Evolutionary conservation across 2,329 filamentous ascomycete genomes (phyloP).

Genomic region (Xylariomycetidae sp.): DNA sequence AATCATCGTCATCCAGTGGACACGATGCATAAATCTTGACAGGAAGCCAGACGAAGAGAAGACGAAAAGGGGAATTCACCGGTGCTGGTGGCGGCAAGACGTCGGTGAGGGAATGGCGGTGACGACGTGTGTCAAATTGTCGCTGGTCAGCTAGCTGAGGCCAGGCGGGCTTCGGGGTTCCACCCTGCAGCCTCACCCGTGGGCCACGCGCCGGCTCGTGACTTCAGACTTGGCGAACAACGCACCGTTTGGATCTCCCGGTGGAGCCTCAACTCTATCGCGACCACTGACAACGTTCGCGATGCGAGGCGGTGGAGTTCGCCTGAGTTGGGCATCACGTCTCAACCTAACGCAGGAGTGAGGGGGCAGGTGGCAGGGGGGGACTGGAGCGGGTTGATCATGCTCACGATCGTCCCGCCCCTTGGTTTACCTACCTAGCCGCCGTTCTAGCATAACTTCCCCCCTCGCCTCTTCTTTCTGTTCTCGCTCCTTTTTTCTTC

Average conservation of each 20-base stretch:
- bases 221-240: conserved; percentile 16
- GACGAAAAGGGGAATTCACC: no score
- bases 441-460: background rate
- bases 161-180: conserved; percentile 17
- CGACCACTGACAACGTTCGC: conserved; percentile 23
- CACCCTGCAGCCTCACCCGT: conserved; percentile 23
- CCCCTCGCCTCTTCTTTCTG: background rate
- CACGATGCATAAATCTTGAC: no score
- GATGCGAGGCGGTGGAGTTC: conserved; percentile 26
- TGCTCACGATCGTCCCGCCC: background rate
- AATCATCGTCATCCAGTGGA: no score
- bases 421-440: background rate
- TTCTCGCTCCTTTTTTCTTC: conserved; percentile 6
- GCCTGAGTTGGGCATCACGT: conserved; percentile 28
- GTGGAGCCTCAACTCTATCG: conserved; percentile 17
- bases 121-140: conserved; percentile 27
- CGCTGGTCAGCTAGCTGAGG: conserved; percentile 23
- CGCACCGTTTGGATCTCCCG: conserved; percentile 10
- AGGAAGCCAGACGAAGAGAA: no score
- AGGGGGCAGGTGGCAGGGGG: conserved; percentile 9
- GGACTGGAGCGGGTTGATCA: background rate
- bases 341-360: no score
- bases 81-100: no score
- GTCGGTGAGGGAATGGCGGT: conserved; percentile 23
- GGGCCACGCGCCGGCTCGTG: conserved; percentile 12